phyloP scores from a whole-genome alignment of 495 filamentous ascomycete genomes.

The Xylaria bambusicola region DNA sequence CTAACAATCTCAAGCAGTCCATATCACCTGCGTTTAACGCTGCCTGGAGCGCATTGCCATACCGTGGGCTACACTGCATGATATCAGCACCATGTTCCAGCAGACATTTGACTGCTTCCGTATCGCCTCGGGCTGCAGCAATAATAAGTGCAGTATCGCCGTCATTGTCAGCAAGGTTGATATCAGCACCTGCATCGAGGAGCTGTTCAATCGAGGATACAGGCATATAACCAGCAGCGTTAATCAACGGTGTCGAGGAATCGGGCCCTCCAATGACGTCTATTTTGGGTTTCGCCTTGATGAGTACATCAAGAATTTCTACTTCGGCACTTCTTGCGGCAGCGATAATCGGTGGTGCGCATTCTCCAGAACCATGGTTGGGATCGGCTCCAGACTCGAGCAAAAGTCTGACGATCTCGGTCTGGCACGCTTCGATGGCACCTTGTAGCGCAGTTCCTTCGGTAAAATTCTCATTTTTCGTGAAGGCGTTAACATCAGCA shows the following conservation, averaged over 20 bases:
- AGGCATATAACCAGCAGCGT: slow-evolving; percentile 31
- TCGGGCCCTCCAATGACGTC: slow-evolving; percentile 27
- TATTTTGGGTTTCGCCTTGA: slow-evolving; percentile 29
- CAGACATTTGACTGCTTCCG: slow-evolving; percentile 30
- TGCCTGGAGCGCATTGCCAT: slow-evolving; percentile 26
- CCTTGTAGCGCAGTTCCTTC: slow-evolving; percentile 37
- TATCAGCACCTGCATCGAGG: slow-evolving; percentile 35
- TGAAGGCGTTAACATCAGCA: slow-evolving; percentile 35
- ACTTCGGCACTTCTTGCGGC: slow-evolving; percentile 28
- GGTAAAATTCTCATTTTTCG: slow-evolving; percentile 27
- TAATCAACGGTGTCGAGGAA: slow-evolving; percentile 27
- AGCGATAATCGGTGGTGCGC: slow-evolving; percentile 34
- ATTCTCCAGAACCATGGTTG: slow-evolving; percentile 29
- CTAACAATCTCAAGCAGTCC: slow-evolving; percentile 23
- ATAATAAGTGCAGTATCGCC: slow-evolving; percentile 37
- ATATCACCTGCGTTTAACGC: slow-evolving; percentile 20
- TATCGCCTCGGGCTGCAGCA: slow-evolving; percentile 28
- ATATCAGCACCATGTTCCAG: slow-evolving; percentile 32
- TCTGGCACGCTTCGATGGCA: slow-evolving; percentile 29
- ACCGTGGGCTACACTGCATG: slow-evolving; percentile 28
- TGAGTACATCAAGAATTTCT: slow-evolving; percentile 31
- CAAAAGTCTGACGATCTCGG: slow-evolving; percentile 34
- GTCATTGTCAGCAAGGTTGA: slow-evolving; percentile 34
- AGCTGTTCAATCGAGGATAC: slow-evolving; percentile 26
- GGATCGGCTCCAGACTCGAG: slow-evolving; percentile 34